Evolutionary conservation across 139 green algal species (phyloP), one percentile per base, ranked within the genome.

Genomic region (Parachlorella kessleri): DNA sequence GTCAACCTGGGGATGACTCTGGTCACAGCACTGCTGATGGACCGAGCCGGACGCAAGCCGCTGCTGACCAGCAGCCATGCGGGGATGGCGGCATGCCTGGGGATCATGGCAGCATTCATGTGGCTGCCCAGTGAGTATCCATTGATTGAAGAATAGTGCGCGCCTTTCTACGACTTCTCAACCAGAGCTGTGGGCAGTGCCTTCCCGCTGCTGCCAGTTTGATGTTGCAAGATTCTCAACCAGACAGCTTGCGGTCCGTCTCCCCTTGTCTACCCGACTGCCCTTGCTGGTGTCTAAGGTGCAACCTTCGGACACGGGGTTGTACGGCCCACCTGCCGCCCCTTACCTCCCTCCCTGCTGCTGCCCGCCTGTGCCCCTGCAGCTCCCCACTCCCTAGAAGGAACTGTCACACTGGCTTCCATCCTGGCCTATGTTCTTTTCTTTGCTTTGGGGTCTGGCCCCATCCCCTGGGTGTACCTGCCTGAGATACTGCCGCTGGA

Each of bases 381-480:
- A 82, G 76, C 55, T 6, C 64, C 71, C 6, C n/a, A 39, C 36
- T 26, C n/a, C 4, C 37, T 85, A 74, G 83, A 79, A 48, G 80
- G 80, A 1, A n/a, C 40, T 7, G 41, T 81, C 4, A 76, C 86
- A 1, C n/a, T 96, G 21, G 68, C 69, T 30, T 75, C 69, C 5
- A 81, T 91, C 26, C 36, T 95, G 21, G 72, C 32, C 1, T 97
- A 91, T 83, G 84, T 92, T 3, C 24, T 91, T 9, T 82, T 83
- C 36, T 98, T 96, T 70, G 86, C 88, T 0, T 48, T 96, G 54
- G 93, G 94, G 24, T 83, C 77, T 1, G 94, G 94, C 2, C 92
- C 94, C 4, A 82, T 98, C 23, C 90, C 93, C 8, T 95, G 85
- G 70, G 66, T 98, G 5, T 90, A 95, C 55, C 64, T 96, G 33